Conservation (phyloP, 2,329 filamentous ascomycete species). For the Penicillium digitatum region DNA sequence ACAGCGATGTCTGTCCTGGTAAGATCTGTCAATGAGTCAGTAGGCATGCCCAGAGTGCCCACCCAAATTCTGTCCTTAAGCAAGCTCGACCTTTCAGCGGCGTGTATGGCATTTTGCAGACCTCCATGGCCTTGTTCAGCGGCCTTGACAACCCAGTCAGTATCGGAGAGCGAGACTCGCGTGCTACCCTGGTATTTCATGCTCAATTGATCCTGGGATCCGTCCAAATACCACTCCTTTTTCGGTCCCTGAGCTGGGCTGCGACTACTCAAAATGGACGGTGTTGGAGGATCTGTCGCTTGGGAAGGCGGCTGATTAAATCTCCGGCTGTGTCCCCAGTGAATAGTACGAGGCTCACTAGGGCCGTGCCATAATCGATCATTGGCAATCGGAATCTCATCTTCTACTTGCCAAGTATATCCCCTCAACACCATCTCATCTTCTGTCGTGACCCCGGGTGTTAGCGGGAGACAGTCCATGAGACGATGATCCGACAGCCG, state of each 20-base stretch:
- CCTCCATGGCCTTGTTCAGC: conserved; percentile 90
- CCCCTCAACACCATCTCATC: conserved; percentile 40
- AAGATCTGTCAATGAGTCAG: conserved; percentile 70
- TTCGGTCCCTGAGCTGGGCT: conserved; percentile 16
- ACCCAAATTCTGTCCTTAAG: conserved; percentile 77
- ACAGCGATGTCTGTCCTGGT: conserved; percentile 80
- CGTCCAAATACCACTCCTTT: conserved; percentile 23
- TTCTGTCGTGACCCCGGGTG: conserved; percentile 39
- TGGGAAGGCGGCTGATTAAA: conserved; percentile 75
- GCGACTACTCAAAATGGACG: conserved; percentile 61
- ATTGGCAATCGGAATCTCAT: conserved; percentile 29
- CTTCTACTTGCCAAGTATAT: conserved; percentile 27
- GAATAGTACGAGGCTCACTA: conserved; percentile 68
- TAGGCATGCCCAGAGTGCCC: conserved; percentile 88
- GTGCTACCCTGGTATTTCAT: conserved; percentile 56
- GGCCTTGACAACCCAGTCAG: conserved; percentile 74
- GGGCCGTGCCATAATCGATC: conserved; percentile 31
- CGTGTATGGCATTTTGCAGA: conserved; percentile 78
- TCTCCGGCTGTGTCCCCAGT: conserved; percentile 64
- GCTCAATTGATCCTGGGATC: conserved; percentile 6
- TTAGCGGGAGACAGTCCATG: conserved; percentile 26
- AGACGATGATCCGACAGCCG: conserved; percentile 21
- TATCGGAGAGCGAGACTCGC: conserved; percentile 58
- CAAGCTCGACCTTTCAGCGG: conserved; percentile 65
- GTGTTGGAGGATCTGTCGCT: conserved; percentile 52